phyloP scores from a whole-genome alignment of 352 stramenopile genomes.

The Globisporangium abappressorium region DNA sequence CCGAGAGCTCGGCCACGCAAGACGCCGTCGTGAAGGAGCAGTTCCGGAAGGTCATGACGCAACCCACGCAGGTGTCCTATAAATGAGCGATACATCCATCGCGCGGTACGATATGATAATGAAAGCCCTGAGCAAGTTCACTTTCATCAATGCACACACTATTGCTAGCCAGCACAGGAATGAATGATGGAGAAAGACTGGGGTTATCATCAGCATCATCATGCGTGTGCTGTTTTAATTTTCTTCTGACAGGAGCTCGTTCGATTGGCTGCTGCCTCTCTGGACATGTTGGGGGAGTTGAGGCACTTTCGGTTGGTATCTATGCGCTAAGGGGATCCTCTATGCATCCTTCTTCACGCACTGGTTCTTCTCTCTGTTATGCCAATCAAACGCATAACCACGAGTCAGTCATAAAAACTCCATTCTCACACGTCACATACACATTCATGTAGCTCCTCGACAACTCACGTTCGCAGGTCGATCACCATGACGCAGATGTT shows the following conservation, averaged over 20 bases:
- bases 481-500: slow-evolving; percentile 92
- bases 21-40: slow-evolving; percentile 41
- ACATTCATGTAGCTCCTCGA: not conserved
- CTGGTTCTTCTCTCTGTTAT: slow-evolving; percentile 45
- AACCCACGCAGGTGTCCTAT: slow-evolving; percentile 44
- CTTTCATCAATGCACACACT: not conserved
- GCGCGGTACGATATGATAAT: not conserved
- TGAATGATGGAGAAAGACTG: not conserved
- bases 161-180: not conserved
- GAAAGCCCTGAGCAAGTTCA: not conserved
- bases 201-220: not conserved
- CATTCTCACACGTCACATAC: not conserved
- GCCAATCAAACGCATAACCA: not conserved
- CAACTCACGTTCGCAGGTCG: slow-evolving; percentile 72
- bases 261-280: not conserved
- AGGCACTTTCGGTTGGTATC: not conserved
- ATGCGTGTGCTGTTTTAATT: not conserved
- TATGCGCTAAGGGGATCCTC: not conserved
- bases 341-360: slow-evolving; percentile 42
- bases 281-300: not conserved
- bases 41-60: slow-evolving; percentile 64
- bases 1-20: slow-evolving; percentile 44
- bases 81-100: slow-evolving; percentile 29
- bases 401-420: not conserved
- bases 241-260: not conserved